These are phyloP conservation scores for Cryphonectria japonica DNA, from an alignment of 2,329 filamentous ascomycete genomes.

Conservation along the genomic window DNA sequence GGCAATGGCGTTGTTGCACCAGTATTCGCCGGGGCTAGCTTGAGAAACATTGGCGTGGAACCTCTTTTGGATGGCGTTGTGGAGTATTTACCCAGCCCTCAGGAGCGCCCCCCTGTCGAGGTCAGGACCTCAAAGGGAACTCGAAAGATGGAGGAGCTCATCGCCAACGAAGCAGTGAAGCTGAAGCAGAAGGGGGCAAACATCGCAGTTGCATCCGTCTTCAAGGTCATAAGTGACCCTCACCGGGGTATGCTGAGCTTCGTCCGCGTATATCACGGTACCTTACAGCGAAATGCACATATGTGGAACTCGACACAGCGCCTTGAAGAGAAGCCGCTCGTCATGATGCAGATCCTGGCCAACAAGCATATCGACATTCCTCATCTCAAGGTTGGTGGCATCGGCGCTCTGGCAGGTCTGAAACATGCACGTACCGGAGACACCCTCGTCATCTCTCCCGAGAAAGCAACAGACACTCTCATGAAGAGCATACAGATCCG, in stretches of 20 bases:
- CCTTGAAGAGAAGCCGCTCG: slow-evolving; percentile 77
- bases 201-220: slow-evolving; percentile 68
- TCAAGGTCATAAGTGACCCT: slow-evolving; percentile 92
- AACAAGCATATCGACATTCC: slow-evolving; percentile 84
- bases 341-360: slow-evolving; percentile 87
- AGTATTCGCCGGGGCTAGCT: slow-evolving; percentile 88
- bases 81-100: slow-evolving; percentile 83
- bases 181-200: slow-evolving; percentile 42
- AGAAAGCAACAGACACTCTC: slow-evolving; percentile 66
- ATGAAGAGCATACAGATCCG: slow-evolving; percentile 79
- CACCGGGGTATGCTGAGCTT: slow-evolving; percentile 88
- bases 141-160: slow-evolving; percentile 47
- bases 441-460: slow-evolving; percentile 76
- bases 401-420: slow-evolving; percentile 88
- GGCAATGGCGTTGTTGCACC: slow-evolving; percentile 77
- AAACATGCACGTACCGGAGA: slow-evolving; percentile 94
- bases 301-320: slow-evolving; percentile 89
- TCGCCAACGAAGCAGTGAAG: slow-evolving; percentile 37
- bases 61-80: slow-evolving; percentile 86
- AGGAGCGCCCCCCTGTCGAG: slow-evolving; percentile 78
- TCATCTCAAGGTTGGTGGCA: slow-evolving; percentile 82
- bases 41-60: slow-evolving; percentile 92
- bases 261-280: slow-evolving; percentile 87
- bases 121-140: slow-evolving; percentile 69
- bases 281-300: slow-evolving; percentile 71